phyloP scores from a whole-genome alignment of 2,329 filamentous ascomycete genomes.

The Cytospora leucostoma region DNA sequence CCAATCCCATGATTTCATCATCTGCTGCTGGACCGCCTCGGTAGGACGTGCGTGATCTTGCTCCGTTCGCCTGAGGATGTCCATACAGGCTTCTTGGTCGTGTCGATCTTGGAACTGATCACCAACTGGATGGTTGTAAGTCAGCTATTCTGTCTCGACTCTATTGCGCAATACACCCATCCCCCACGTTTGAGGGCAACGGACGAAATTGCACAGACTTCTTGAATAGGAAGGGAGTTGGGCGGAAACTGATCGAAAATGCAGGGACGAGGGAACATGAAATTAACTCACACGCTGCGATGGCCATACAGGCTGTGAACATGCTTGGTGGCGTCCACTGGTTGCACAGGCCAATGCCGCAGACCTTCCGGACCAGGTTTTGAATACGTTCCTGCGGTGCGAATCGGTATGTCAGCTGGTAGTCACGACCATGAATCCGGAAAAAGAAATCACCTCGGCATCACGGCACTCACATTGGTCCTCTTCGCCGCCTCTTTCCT shows the following conservation, averaged over 20 bases:
- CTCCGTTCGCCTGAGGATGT: slow-evolving; percentile 36
- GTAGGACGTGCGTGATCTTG: slow-evolving; percentile 38
- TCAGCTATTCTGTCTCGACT: slow-evolving; percentile 17
- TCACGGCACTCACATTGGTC: slow-evolving; percentile 42
- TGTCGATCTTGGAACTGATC: slow-evolving; percentile 34
- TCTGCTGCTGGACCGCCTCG: slow-evolving; percentile 34
- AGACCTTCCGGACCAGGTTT: slow-evolving; percentile 52
- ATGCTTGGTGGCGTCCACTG: slow-evolving; percentile 56
- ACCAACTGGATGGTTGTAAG: slow-evolving; percentile 33
- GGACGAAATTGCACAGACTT: slow-evolving; percentile 1
- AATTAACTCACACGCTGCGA: slow-evolving; percentile 50
- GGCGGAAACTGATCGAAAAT: slow-evolving; percentile 13
- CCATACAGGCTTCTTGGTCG: slow-evolving; percentile 37
- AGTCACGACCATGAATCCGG: slow-evolving; percentile 7
- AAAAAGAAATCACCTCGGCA: not conserved
- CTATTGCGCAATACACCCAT: not conserved
- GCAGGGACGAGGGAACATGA: slow-evolving; percentile 7
- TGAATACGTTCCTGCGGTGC: slow-evolving; percentile 44
- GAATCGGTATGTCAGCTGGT: slow-evolving; percentile 2
- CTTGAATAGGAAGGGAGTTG: not conserved
- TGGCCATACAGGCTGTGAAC: slow-evolving; percentile 58
- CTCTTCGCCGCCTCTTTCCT: slow-evolving; percentile 40
- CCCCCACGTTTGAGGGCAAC: not conserved
- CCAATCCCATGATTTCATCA: slow-evolving; percentile 37
- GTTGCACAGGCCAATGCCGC: slow-evolving; percentile 61